Evolutionary conservation across 345 rosid genomes (phyloP), one percentile per base, ranked within the genome.

Genomic region (Eucalyptus fibrosa): DNA sequence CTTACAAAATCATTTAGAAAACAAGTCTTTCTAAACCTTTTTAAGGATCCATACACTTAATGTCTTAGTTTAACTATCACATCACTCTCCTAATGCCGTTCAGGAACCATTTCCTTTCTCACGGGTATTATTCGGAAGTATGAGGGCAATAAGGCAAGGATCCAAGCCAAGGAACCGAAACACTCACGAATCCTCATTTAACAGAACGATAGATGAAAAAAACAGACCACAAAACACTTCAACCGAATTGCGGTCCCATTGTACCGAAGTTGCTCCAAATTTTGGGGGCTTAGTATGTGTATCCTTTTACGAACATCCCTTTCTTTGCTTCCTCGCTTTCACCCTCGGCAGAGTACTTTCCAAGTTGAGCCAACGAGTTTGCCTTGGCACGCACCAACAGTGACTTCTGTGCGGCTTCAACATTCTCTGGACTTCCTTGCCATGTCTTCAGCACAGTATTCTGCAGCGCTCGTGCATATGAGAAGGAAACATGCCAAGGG

Each of bases 401-500:
- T 12, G 99, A 92, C 95, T 93, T 97, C 90, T 97, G 98, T 19
- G 96, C 97, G 83, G 96, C 98, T 92, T 95, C 96, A 8, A 95
- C 90, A 62, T 93, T 97, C 92, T 97, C 99, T 4, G 96, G 97
- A 4, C 34, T 93, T 87, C 99, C 99, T 93, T 97, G 96, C 99
- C 99, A 97, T 89, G 99, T 95, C 94, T 95, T 97, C 15, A 97
- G 97, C 93, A 97, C 99, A 2, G 96, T 93, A 94, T 97, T 97
- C 93, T 97, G 99, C 86, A 98, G 93, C 21, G 99, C 99, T 77
- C 99, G 98, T 56, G 99, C 99, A 87, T 98, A 98, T 5, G 99
- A 98, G 95, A 98, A 98, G 80, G 99, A 98, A 67, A 98, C 99
- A 28, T 96, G 99, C 99, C 99, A 98, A 9, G 99, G 99, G 94